Evolutionary conservation across 805 yeast genomes (phyloP), one percentile per base, ranked within the genome.

Genomic region (Naumovozyma castellii): DNA sequence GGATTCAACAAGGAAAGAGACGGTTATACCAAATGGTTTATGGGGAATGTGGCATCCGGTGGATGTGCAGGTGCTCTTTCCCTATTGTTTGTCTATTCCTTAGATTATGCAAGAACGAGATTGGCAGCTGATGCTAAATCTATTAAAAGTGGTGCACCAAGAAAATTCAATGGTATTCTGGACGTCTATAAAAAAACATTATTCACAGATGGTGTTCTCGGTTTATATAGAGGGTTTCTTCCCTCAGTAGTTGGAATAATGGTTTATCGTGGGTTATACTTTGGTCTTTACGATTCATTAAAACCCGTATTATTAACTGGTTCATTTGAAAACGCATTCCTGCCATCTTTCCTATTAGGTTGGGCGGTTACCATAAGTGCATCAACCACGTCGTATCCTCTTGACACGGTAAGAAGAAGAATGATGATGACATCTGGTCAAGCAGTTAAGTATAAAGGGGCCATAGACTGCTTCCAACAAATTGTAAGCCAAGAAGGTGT

Each of bases 351-450:
- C 88, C 67, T 79, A 60, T 76, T 86, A 66, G 95, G 95, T 68
- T 86, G 95, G 95, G 73, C 78, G 65, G 94, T 86, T 59, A 86
- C 95, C 69, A 85, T 94, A 51, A 92, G 84, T 78, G 94, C 95
- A 62, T 86, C 95, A 57, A 84, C 94, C 50, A 94, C 94, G 65
- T 84, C 95, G 65, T 86, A 86, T 80, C 95, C 95, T 74, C 80
- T 86, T 68, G 95, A 86, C 73, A 85, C 95, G 63, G 87, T 86
- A 62, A 85, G 95, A 80, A 84, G 95, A 80, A 84, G 95, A 80
- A 86, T 86, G 95, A 86, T 86, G 95, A 86, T 86, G 95, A 86
- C 95, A 59, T 86, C 95, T 56, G 95, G 95, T 71, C 90, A 84
- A 73, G 90, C 90, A 62, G 90, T 85, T 59, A 86, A 86, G 75